Base-by-base conservation (phyloP, 805 yeast species). In the Myxozyma geophila region DNA sequence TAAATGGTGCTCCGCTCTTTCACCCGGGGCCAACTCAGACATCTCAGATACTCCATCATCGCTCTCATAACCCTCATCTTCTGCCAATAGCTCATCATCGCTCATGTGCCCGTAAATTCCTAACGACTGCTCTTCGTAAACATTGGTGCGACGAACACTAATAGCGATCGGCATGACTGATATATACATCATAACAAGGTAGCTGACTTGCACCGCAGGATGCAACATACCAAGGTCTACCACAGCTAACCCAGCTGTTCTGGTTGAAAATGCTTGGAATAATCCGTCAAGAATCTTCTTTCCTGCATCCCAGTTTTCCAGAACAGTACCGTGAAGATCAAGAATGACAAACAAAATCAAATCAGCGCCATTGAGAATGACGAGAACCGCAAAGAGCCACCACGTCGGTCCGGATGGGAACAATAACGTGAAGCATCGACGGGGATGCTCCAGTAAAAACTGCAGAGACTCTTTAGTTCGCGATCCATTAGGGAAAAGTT, bases 181-280 rank as follows among this genome's bases (percentile, higher is more conserved):
- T 35, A 95, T 92, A 77, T 95, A 95, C 99, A 95, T 95, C 98
- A 95, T 93, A 64, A 95, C 83, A 86, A 91, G 83, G 74, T 95
- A 95, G 70, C 95, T 86, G 36, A 95, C 96, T 75, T 92, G 97
- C 56, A 93, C 90, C 0, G 97, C 95, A 0, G 98, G 95, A 72
- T 92, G 95, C 51, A 95, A 79, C 48, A 75, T 74, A 1, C 90
- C 78, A 46, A 95, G 76, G 73, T 88, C 85, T 33, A 92, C 84
- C 46, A 89, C 88, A 0, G 89, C 70, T 69, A 95, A 87, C 0
- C 99, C 99, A 0, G 97, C 97, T 1, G 98, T 95, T 79, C 99
- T 85, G 0, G 98, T 91, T 57, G 93, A 84, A 53, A 93, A 84
- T 1, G 98, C 95, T 75, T 93, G 98, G 74, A 86, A 95, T 46